Conservation (phyloP, 768 basidiomycete species). For the Glaciozyma antarctica region DNA sequence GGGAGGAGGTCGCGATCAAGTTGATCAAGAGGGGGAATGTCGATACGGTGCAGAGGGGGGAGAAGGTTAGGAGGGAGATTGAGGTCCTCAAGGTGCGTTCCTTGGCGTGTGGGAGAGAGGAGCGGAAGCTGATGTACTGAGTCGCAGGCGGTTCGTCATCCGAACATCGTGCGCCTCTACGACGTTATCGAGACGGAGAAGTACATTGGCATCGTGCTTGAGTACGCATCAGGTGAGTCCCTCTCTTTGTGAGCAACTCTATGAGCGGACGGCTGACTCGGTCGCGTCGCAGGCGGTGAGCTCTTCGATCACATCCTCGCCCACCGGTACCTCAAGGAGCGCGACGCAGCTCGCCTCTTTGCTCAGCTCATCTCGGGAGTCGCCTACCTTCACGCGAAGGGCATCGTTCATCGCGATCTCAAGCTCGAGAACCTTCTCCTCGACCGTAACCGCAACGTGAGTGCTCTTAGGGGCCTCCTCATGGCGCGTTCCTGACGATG, state of each 20-base stretch:
- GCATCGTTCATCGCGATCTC: constrained; percentile 97
- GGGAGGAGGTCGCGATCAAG: constrained; percentile 98
- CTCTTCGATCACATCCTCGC: constrained; percentile 98
- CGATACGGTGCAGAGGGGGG: constrained; percentile 69
- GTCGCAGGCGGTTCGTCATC: constrained; percentile 76
- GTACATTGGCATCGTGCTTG: constrained; percentile 98
- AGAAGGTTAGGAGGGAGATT: constrained; percentile 94
- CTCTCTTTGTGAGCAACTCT: neutral
- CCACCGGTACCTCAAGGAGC: constrained; percentile 88
- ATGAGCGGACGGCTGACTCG: neutral
- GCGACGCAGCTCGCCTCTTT: constrained; percentile 88
- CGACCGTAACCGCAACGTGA: constrained; percentile 93
- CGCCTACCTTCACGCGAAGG: constrained; percentile 97
- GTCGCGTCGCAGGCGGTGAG: constrained; percentile 53
- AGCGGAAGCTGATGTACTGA: constrained; percentile 2
- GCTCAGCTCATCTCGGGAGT: constrained; percentile 97
- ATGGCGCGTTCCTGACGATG: neutral
- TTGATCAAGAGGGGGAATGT: constrained; percentile 87
- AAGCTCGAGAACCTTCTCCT: constrained; percentile 97
- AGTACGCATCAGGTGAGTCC: constrained; percentile 75
- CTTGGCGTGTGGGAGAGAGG: neutral
- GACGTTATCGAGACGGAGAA: constrained; percentile 99
- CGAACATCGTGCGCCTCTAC: constrained; percentile 94
- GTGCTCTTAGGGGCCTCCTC: neutral
- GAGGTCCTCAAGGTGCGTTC: constrained; percentile 79